Base-by-base conservation (phyloP, 2,329 filamentous ascomycete genomes). In the Neofusicoccum sp. region DNA sequence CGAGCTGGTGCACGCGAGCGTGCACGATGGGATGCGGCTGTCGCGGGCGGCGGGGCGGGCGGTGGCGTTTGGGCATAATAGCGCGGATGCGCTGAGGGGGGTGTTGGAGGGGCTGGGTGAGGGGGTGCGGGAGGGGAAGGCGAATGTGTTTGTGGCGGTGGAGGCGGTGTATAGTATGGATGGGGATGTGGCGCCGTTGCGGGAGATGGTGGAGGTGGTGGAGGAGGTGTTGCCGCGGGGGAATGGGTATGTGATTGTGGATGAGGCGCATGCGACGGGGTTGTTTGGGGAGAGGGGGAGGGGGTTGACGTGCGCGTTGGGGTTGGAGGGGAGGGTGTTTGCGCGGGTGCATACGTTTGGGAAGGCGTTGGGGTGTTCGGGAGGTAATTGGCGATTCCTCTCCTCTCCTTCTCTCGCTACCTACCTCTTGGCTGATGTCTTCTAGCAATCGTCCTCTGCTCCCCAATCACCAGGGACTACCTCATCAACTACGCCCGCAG, bases 1-100 rank as follows among this genome's bases (percentile, higher is more conserved):
- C 69, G 89, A 89, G 71, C 79, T 89, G 36, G 87, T 94, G 12
- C 91, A 94, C 68, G 91, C 91, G 0, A 93, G 89, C 67, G 85
- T 88, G 1, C 90, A 92, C 64, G 90, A 93, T 71, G 91, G 91
- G 0, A 91, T 93, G 88, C 81, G 82, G 16, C 69, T 88, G 22
- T 87, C 86, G 6, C 82, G 88, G 1, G 67, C 75, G 47, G 14
- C 41, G 11, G 87, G 86, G 0, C 74, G 69, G 39, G 78, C 67
- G 12, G 54, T 84, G 0, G 63, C 81, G 0, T 91, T 92, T 66
- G 67, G 71, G 11, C 89, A 91, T 68, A 89, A 87, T 65, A 78
- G 76, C 4, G 76, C 86, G 0, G 54, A 64, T 0, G 71, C 70
- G 29, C 66, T 81, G 37, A 63, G 68, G 22, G 60, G 54, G 2